Evolutionary conservation across 2,329 filamentous ascomycete genomes (phyloP).

Genomic region (Tolypocladium endophyticum): DNA sequence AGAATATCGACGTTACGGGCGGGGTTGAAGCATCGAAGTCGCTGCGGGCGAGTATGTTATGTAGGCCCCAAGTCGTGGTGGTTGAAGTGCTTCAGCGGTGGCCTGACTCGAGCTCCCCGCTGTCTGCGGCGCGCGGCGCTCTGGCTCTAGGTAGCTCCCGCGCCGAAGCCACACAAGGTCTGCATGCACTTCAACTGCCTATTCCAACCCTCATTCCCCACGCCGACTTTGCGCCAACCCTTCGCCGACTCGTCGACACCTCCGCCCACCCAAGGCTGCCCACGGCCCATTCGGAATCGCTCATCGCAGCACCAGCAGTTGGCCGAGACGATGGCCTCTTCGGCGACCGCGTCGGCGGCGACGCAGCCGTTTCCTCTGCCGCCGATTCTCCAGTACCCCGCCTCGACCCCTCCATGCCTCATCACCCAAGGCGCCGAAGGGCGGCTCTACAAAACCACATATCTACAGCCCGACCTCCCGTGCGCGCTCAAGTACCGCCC

Average conservation of each 20-base stretch:
- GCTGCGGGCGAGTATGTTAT: not conserved
- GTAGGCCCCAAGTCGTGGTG: not conserved
- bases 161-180: not conserved
- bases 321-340: not conserved
- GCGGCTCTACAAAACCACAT: constrained; percentile 79
- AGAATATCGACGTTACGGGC: not conserved
- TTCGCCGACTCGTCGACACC: not conserved
- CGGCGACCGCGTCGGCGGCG: constrained; percentile 4
- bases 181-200: not conserved
- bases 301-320: not conserved
- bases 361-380: constrained; percentile 42
- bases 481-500: constrained; percentile 88
- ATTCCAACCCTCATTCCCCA: not conserved
- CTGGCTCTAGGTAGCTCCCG: not conserved
- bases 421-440: constrained; percentile 94
- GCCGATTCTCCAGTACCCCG: constrained; percentile 51
- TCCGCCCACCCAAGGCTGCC: not conserved
- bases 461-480: constrained; percentile 55
- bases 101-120: not conserved
- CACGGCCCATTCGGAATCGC: not conserved
- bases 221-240: not conserved
- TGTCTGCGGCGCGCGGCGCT: not conserved
- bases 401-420: constrained; percentile 51
- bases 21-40: not conserved
- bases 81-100: not conserved